Base-by-base conservation (phyloP, 2,329 filamentous ascomycete genomes). In the Thielaviopsis euricoi region DNA sequence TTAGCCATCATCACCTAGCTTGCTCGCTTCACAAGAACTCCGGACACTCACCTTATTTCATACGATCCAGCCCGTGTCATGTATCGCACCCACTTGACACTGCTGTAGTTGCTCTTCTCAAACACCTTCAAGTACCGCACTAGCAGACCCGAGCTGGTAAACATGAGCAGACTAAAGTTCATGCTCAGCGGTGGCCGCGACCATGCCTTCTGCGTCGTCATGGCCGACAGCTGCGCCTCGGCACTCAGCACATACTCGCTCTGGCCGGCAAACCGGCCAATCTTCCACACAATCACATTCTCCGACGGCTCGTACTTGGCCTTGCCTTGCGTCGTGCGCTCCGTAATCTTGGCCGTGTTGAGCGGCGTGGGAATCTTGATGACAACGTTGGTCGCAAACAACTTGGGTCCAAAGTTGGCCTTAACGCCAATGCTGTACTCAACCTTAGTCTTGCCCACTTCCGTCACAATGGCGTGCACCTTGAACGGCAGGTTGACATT, bases 401-500 rank as follows among this genome's bases (percentile, higher is more conserved):
- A 81, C 70, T 98, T 98, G 65, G 85, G 81, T 58, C 90, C 90
- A 67, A 96, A 98, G 72, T 98, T 98, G 63, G 93, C 90, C 67
- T 93, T 90, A 67, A 98, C 90, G 57, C 89, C 89, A 66, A 98
- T 95, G 74, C 89, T 95, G 75, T 97, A 98, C 72, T 98, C 93
- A 61, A 98, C 93, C 71, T 96, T 97, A 49, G 89, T 93, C 67
- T 93, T 94, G 63, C 93, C 91, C 60, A 97, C 81, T 71, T 98
- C 93, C 68, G 95, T 95, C 67, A 98, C 93, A 64, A 98, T 98
- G 63, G 91, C 91, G 68, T 98, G 93, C 10, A 98, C 89, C 70
- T 96, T 97, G 80, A 98, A 98, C 0, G 93, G 94, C 17, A 98
- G 76, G 68, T 98, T 98, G 68, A 98, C 91, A 67, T 98, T 98